Conservation (phyloP, 2,329 filamentous ascomycete species). For the Fusarium humuli region DNA sequence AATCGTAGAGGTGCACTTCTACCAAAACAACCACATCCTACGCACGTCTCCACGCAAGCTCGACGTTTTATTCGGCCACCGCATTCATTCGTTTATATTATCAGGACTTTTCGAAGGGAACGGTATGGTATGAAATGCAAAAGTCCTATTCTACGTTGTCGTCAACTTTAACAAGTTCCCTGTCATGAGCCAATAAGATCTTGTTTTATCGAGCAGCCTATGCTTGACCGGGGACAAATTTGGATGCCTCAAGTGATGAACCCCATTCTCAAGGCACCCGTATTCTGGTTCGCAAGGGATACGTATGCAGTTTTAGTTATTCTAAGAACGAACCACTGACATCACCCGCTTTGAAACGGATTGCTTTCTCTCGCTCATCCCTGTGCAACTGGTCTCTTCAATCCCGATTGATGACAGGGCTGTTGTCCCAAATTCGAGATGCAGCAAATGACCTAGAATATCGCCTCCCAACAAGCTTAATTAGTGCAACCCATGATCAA, state of each 20-base stretch:
- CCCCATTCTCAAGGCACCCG: constrained; percentile 47
- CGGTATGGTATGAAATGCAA: not conserved
- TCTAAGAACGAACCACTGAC: not conserved
- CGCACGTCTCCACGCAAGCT: constrained; percentile 44
- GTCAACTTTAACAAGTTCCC: constrained; percentile 14
- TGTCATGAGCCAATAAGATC: constrained; percentile 40
- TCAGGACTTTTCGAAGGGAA: not conserved
- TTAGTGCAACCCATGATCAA: constrained; percentile 22
- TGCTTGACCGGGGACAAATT: constrained; percentile 30
- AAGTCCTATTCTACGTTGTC: constrained; percentile 8
- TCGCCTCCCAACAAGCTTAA: constrained; percentile 25
- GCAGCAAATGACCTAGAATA: constrained; percentile 6
- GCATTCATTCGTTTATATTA: constrained; percentile 6
- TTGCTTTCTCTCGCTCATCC: not conserved
- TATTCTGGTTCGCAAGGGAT: constrained; percentile 38
- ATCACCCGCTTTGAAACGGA: not conserved
- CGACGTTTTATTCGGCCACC: constrained; percentile 37
- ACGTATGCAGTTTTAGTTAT: constrained; percentile 38
- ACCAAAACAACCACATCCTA: constrained; percentile 11
- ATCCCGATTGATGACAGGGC: not conserved
- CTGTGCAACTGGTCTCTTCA: not conserved
- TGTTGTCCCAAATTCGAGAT: constrained; percentile 10
- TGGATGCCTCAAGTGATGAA: constrained; percentile 32
- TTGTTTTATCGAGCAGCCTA: constrained; percentile 48
- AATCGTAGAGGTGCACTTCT: constrained; percentile 20